Evolutionary conservation across 2,329 filamentous ascomycete genomes (phyloP), one percentile per base, ranked within the genome.

Genomic region (Monilinia fructicola): DNA sequence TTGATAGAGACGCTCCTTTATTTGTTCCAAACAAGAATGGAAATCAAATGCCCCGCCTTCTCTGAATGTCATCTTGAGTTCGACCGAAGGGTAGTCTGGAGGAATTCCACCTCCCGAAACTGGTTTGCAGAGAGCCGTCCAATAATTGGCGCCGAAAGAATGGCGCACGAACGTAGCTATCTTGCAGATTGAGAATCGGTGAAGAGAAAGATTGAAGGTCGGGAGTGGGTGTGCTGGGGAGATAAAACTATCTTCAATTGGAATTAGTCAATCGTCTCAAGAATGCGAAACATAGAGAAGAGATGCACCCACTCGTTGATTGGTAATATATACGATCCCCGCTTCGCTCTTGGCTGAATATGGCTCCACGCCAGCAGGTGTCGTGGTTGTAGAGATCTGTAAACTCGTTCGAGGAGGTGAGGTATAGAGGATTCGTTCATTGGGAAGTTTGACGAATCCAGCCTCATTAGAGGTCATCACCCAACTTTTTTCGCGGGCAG

Each of bases 11-110:
- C 92, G 85, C 75, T 96, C 93, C 76, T 92, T 93, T 70, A 97
- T 87, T 66, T 90, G 84, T 73, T 96, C 92, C 75, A 93, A 97
- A 63, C 86, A 86, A 61, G 87, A 85, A 73, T 93, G 89, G 75
- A 96, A 98, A 72, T 97, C 93, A 77, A 90, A 95, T 67, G 93
- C 93, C n/a, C 94, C 94, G 54, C 94, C 94, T 69, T 98, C 93
- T 76, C 93, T 93, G 82, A 98, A 98, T 28, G 89, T 93, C 73
- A 97, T 84, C 76, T 91, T 93, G 71, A 96, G 78, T 74, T 95
- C 92, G 54, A 97, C 82, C 38, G 88, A 87, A 23, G 89, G 84
- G 69, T 92, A 84, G 28, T 89, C 82, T 6, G 89, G 79, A 0
- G 93, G 91, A 61, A 97, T 91, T 60, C 92, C 91, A 48, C 95